Base-by-base conservation (phyloP, 1,284 basidiomycete genomes). In the Mrakiaceae sp. region DNA sequence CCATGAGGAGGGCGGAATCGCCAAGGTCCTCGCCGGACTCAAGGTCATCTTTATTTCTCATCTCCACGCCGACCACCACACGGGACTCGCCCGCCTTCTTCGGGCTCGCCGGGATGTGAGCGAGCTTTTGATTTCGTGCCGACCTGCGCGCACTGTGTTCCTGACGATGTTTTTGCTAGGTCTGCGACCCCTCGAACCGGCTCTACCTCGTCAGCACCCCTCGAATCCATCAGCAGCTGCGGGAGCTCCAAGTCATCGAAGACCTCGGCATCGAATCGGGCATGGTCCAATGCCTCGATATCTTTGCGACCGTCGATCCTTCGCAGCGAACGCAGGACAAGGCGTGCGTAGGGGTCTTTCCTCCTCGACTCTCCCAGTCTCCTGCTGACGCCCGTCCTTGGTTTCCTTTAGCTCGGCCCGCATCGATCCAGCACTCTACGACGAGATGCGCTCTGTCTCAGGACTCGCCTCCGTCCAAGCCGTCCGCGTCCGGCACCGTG, bases 61-160 rank as follows among this genome's bases (percentile, higher is more conserved):
- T 73, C 82, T 88, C 71, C 94, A 97, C 72, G 94, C 83, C 0
- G 95, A 98, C 73, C 94, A 98, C 74, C 94, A 97, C 73, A 82
- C 88, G 58, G 95, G 95, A 1, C 74, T 95, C 43, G 80, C 84
- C 0, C 82, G 85, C 60, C 75, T 98, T 12, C 79, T 98, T 10
- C 78, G 83, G 0, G 85, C 87, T 77, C 81, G 95, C 81, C 60
- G 78, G 80, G 76, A 90, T 93, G 66, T 11, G 7, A 50, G 11
- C 7, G 9, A 8, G 5, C 27, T 59, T 51, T 63, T 63, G 69
- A 49, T 43, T 40, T 48, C 40, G 46, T 47, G 50, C 57, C 5
- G 10, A 10, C 49, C 46, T 44, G 52, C 53, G 50, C 51, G 58
- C 60, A 87, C 78, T 87, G 58, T 71, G 82, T 49, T 14, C 9